Conservation (phyloP, 148 eudicot genomes). For the Arctostaphylos glauca region DNA sequence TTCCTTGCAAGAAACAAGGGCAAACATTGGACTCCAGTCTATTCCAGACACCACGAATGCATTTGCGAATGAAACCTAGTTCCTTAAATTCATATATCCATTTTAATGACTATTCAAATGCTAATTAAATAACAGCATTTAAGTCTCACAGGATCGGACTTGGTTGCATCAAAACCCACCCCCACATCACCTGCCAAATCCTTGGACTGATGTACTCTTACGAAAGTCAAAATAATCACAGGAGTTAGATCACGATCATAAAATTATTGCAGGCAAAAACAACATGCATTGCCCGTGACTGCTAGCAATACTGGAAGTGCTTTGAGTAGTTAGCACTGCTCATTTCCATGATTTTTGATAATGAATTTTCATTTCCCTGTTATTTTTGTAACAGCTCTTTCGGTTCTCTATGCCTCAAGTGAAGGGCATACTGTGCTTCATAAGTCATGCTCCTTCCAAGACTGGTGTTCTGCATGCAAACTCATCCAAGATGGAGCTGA, state of each 20-base stretch:
- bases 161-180: background rate
- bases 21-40: background rate
- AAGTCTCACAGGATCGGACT: background rate
- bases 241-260: background rate
- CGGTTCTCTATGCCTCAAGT: too few relatives aligned
- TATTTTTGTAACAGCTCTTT: background rate
- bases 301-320: background rate
- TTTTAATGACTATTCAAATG: background rate
- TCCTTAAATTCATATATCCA: background rate
- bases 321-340: background rate
- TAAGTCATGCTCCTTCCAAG: background rate
- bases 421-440: background rate
- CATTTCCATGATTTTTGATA: background rate
- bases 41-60: background rate
- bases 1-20: background rate
- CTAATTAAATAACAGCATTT: background rate
- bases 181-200: background rate
- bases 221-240: background rate
- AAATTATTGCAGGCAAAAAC: background rate
- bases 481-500: background rate
- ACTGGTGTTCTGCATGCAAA: background rate
- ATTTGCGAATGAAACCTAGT: background rate
- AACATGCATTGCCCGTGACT: background rate
- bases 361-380: background rate
- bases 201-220: background rate